Evolutionary conservation across 768 basidiomycete genomes (phyloP).

Genomic region (Podaxis sp.): DNA sequence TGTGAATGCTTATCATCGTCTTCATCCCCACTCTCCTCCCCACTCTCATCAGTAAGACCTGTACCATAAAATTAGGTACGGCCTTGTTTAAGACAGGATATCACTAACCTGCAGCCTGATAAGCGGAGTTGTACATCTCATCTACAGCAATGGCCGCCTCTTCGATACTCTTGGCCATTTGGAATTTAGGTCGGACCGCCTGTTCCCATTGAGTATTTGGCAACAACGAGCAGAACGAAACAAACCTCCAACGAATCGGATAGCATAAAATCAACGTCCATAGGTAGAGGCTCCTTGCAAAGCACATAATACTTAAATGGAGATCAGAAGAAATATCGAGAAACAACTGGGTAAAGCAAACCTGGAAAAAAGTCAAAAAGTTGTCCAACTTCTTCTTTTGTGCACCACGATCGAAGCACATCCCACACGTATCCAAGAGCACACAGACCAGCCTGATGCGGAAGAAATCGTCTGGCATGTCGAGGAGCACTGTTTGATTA

Average conservation of each 20-base stretch:
- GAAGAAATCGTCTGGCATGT: slow-evolving; percentile 97
- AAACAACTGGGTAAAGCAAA: slow-evolving; percentile 28
- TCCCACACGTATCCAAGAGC: slow-evolving; percentile 91
- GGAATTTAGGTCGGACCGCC: slow-evolving; percentile 85
- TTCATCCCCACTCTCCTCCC: slow-evolving; percentile 66
- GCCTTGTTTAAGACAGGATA: background rate
- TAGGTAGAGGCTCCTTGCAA: slow-evolving; percentile 88
- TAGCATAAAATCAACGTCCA: slow-evolving; percentile 98
- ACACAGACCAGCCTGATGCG: slow-evolving; percentile 89
- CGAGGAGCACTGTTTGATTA: slow-evolving; percentile 68
- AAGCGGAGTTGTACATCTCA: slow-evolving; percentile 75
- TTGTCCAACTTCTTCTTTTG: slow-evolving; percentile 92
- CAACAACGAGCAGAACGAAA: background rate
- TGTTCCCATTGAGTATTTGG: slow-evolving; percentile 27
- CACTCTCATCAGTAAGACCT: slow-evolving; percentile 41
- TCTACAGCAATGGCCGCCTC: slow-evolving; percentile 90
- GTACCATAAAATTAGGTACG: background rate
- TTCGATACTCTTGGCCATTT: slow-evolving; percentile 70
- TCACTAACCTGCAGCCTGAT: slow-evolving; percentile 58
- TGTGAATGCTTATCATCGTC: slow-evolving; percentile 56
- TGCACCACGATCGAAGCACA: slow-evolving; percentile 95
- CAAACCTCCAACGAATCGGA: slow-evolving; percentile 89
- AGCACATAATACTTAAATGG: slow-evolving; percentile 69
- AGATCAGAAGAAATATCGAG: slow-evolving; percentile 5
- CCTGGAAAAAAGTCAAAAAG: slow-evolving; percentile 93